Conservation (phyloP, 169 alveolate species). For the Plasmodium vinckei region DNA sequence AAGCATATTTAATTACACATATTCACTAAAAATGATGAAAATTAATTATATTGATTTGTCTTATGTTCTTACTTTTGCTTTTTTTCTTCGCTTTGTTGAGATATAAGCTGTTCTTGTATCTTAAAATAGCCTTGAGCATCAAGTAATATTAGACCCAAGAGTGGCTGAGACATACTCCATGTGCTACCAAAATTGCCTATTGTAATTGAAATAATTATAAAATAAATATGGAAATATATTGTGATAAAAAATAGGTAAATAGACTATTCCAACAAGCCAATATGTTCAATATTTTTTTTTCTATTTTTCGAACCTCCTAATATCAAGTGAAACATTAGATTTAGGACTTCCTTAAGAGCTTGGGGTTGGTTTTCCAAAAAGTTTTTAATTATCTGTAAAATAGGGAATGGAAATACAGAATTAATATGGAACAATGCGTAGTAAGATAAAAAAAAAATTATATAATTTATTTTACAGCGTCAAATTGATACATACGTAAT, state of each 20-base stretch:
- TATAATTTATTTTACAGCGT: background rate
- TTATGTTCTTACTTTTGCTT: conserved; percentile 78
- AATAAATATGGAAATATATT: background rate
- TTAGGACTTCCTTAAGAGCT: conserved; percentile 86
- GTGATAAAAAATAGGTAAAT: background rate
- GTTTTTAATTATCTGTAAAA: conserved; percentile 80
- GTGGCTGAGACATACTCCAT: conserved; percentile 93
- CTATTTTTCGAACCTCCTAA: conserved; percentile 81
- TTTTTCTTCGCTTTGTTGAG: conserved; percentile 87
- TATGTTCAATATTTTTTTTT: background rate
- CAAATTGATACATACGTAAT: too few species aligned
- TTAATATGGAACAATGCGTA: background rate
- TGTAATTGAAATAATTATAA: conserved; percentile 1
- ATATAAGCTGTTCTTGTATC: conserved; percentile 84
- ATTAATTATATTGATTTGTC: background rate
- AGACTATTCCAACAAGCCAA: too few species aligned
- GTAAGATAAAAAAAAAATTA: background rate
- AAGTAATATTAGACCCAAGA: conserved; percentile 91
- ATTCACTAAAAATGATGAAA: background rate
- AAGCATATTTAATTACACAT: background rate
- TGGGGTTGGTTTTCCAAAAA: conserved; percentile 87
- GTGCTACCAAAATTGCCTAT: conserved; percentile 90
- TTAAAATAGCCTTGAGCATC: conserved; percentile 84
- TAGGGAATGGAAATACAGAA: background rate
- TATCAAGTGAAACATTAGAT: conserved; percentile 88